phyloP scores from a whole-genome alignment of 495 filamentous ascomycete species.

The Podospora comata region DNA sequence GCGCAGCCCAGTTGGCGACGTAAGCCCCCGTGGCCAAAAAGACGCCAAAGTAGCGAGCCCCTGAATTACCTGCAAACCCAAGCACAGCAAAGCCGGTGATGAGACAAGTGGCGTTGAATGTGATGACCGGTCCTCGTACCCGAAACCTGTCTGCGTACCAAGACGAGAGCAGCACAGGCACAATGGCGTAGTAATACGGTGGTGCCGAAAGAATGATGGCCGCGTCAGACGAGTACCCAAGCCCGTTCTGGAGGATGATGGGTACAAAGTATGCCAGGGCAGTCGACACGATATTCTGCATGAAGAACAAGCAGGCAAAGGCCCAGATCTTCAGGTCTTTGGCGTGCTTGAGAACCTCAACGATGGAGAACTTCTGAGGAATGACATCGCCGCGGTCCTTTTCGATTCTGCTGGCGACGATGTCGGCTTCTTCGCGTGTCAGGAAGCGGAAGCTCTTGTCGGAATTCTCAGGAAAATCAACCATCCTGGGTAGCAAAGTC shows the following conservation, averaged over 20 bases:
- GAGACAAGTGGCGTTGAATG: slow-evolving; percentile 69
- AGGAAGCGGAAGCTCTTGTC: slow-evolving; percentile 62
- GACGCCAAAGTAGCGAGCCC: slow-evolving; percentile 69
- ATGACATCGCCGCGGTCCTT: slow-evolving; percentile 64
- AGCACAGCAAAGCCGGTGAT: slow-evolving; percentile 72
- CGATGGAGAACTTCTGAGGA: slow-evolving; percentile 58
- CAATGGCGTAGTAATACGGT: slow-evolving; percentile 72
- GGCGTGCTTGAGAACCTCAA: slow-evolving; percentile 58
- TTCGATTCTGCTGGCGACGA: slow-evolving; percentile 58
- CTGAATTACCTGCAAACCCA: slow-evolving; percentile 63
- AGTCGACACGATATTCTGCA: slow-evolving; percentile 69
- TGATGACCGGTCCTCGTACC: slow-evolving; percentile 65
- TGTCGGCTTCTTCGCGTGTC: slow-evolving; percentile 51
- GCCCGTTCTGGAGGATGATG: slow-evolving; percentile 66
- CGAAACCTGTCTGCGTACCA: slow-evolving; percentile 62
- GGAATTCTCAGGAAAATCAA: slow-evolving; percentile 73
- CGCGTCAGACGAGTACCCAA: slow-evolving; percentile 65
- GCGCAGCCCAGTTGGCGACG: slow-evolving; percentile 74
- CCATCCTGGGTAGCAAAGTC: slow-evolving; percentile 40
- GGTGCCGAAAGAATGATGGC: slow-evolving; percentile 71
- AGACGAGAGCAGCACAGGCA: slow-evolving; percentile 69
- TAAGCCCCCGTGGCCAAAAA: slow-evolving; percentile 77
- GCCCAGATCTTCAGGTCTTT: slow-evolving; percentile 69
- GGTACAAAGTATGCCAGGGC: slow-evolving; percentile 67
- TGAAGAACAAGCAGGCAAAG: slow-evolving; percentile 69